Base-by-base conservation (phyloP, 352 stramenopile genomes). In the Phytophthora megakarya region DNA sequence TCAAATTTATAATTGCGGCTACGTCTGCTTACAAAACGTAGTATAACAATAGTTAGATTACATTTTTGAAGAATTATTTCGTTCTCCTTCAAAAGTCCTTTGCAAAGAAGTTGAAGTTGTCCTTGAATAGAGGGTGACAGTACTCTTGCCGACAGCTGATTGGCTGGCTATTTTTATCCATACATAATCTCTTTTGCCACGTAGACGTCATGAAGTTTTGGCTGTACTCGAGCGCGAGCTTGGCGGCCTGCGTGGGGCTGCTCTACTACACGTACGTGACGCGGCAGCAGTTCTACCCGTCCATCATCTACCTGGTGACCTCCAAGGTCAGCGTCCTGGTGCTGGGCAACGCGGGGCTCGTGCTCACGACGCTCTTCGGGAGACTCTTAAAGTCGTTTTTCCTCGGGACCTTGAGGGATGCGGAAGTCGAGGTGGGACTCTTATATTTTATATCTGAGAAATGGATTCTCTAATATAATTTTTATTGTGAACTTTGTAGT, bases 231-330 rank as follows among this genome's bases (percentile, higher is more conserved):
- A 82, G 77, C 40, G 74, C 84, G 38, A 98, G 89, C 47, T 81
- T 98, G 28, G 43, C 88, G 23, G 77, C 85, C 11, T 97, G 92
- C 44, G 69, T 88, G 8, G 76, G 77, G 3, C 77, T 98, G 38
- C 61, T 99, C 15, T 89, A 74, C 61, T 98, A 99, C 74, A 97
- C 96, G 38, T 93, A 98, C 58, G 75, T 90, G 57, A 98, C 95
- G 47, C 80, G 95, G 13, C 95, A 99, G 80, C 86, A 96, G 70
- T 99, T 99, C 84, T 99, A 99, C 69, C 84, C 98, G 38, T 96
- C 96, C 5, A 73, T 99, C 18, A 92, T 99, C 28, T 99, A 98
- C 67, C 80, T 99, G 13, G 89, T 97, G 39, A 98, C 94, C 4
- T 98, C 92, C 68, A 99, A 99, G 74, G 79, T 98, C 46, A 97